Conservation (phyloP, 1,139 yeast genomes). For the Spathaspora sp. region DNA sequence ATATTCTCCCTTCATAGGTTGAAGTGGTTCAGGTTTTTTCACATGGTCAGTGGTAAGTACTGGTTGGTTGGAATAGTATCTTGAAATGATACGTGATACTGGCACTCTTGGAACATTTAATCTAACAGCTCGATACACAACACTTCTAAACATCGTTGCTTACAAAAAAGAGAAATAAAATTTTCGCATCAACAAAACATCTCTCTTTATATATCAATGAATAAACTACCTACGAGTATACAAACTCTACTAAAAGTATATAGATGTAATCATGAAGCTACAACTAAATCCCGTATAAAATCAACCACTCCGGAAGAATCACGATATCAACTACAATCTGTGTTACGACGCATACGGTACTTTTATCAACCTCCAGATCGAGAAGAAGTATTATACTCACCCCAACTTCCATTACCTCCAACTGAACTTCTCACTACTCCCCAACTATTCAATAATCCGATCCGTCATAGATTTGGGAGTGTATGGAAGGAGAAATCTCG, state of each 20-base stretch:
- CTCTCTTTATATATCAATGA: background rate
- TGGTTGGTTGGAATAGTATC: background rate
- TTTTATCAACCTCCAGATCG: background rate
- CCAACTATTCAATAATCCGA: background rate
- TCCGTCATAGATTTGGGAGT: background rate
- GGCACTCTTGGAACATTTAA: background rate
- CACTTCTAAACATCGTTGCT: background rate
- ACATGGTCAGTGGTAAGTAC: background rate
- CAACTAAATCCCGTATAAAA: background rate
- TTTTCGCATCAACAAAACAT: conserved; percentile 1
- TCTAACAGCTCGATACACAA: background rate
- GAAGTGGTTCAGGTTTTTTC: background rate
- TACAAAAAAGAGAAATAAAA: background rate
- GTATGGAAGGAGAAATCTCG: background rate
- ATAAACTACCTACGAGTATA: background rate
- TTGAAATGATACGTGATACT: background rate
- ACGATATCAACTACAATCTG: background rate
- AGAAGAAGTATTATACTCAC: background rate
- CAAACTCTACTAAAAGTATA: background rate
- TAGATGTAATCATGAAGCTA: background rate
- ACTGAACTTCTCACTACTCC: background rate
- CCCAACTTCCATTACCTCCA: background rate
- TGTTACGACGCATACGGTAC: background rate
- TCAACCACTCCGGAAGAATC: background rate
- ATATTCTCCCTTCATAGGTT: conserved; percentile 24